Conservation (phyloP, 1,284 basidiomycete species). For the Singerocomus rubriflavus region DNA sequence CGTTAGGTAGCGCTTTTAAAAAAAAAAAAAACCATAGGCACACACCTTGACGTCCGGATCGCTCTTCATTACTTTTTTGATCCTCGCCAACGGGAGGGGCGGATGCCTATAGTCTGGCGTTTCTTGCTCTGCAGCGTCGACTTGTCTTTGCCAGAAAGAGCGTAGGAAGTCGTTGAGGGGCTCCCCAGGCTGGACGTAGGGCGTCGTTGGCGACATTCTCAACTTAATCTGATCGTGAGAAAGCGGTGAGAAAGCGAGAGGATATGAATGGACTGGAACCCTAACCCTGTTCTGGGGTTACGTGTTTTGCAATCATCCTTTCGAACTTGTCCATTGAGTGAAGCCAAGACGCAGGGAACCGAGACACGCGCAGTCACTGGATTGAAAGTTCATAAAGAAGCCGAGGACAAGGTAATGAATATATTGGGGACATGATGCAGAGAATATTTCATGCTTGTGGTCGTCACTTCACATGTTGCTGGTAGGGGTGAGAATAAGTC, state of each 20-base stretch:
- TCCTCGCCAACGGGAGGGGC: slow-evolving; percentile 83
- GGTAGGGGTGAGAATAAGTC: too few species aligned
- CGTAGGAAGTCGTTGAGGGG: slow-evolving; percentile 73
- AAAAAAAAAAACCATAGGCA: neutral
- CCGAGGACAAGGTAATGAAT: slow-evolving; percentile 13
- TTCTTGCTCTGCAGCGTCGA: slow-evolving; percentile 77
- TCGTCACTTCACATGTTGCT: too few species aligned
- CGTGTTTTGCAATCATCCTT: too few species aligned
- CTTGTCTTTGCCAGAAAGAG: slow-evolving; percentile 82
- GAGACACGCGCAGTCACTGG: too few species aligned
- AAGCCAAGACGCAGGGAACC: too few species aligned
- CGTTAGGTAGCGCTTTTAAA: too few species aligned
- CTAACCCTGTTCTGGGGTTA: slow-evolving; percentile 25
- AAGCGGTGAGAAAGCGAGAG: slow-evolving; percentile 20
- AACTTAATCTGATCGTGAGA: slow-evolving; percentile 22
- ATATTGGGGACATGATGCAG: too few species aligned
- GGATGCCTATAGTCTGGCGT: slow-evolving; percentile 84
- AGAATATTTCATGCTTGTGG: too few species aligned
- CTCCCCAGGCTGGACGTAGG: slow-evolving; percentile 69
- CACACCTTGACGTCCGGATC: slow-evolving; percentile 91
- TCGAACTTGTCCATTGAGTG: too few species aligned
- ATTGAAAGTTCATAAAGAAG: too few species aligned
- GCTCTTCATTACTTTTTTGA: slow-evolving; percentile 98
- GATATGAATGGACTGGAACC: slow-evolving; percentile 13
- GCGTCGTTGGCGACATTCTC: slow-evolving; percentile 37